Base-by-base conservation (phyloP, 441 rosid genomes). In the Aquilaria agallochum region DNA sequence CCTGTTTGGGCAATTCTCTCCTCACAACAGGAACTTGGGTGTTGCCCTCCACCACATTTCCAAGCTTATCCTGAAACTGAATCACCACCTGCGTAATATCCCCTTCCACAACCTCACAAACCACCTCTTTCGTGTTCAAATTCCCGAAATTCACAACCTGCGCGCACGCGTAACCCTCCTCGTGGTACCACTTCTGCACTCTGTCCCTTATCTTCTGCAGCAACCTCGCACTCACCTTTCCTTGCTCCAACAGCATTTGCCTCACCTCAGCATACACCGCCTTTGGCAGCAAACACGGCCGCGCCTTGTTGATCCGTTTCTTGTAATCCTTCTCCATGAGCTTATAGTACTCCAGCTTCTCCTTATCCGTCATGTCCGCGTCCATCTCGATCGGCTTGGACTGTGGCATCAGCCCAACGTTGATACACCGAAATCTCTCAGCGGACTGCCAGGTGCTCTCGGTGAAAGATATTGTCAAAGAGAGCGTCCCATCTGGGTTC, bases 391-490 rank as follows among this genome's bases (percentile, higher is more conserved):
- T 65, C 2, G 94, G 97, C 62, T 92, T 92, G 0, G 99, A 80
- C 58, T 92, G 98, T 9, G 69, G 71, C 92, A 95, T 80, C 55
- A 92, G 32, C 9, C 98, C 99, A 10, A 95, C 99, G 49, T 92
- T 95, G 33, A 95, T 95, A 58, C 97, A 95, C 67, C 89, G 70
- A 45, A 95, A 87, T 77, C 73, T 86, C 15, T 89, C 89, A 1
- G 99, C 97, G 3, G 87, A 83, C 58, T 95, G 89, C 97, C 99
- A 95, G 0, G 97, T 91, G 69, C 92, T 86, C 72, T 95, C 99
- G 0, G 83, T 70, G 72, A 89, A 95, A 5, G 92, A 80, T 53
- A 95, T 83, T 0, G 86, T 84, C 32, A 91, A 58, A 7, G 73
- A 80, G 64, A 95, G 46, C 12, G 92, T 89, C 53, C 97, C 99